Evolutionary conservation across 2,329 filamentous ascomycete species (phyloP), one percentile per base, ranked within the genome.

Genomic region (Colletotrichum echinochloae): DNA sequence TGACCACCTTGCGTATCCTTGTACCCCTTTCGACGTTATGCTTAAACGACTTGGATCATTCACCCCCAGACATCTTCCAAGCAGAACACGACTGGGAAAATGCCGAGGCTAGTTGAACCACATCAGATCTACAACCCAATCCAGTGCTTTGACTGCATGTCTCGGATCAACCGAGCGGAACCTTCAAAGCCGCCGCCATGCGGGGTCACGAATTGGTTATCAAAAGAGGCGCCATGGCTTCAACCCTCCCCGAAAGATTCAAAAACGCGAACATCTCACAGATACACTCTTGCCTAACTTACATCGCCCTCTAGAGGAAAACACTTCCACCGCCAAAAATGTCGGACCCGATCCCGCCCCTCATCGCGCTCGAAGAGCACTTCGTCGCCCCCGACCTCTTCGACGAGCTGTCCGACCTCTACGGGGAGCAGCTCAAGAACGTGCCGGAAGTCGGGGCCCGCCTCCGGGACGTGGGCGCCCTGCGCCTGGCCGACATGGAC

Each of bases 341-440:
- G 59, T 60, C 59, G 16, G 30, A 60, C 59, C 9, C n/a, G 5
- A 55, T 73, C 33, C 75, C 71, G 5, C 77, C 79, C 1, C 72
- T 82, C 9, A 82, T 84, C 51, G 77, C 81, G 14, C 79, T 84
- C n/a, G 82, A 84, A 72, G 82, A 84, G 63, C 82, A 84, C 69
- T 81, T 77, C 73, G 68, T 78, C 64, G 76, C 78, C 52, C 46
- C 72, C 5, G 62, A 71, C 1, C 71, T 75, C 35, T 69, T 73
- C 14, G 37, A 60, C 8, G 46, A 60, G 23, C 69, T 74, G 35
- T 49, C 67, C 41, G 65, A 61, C 33, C 5, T 70, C 20, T 75
- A 75, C 64, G 71, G 66, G 3, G 74, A 75, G 30, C 73, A 74
- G 11, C 70, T 77, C 33, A 70, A 73, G 35, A 65, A 75, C 30